Percentiles rank a stretch among this genome's conserved stretches.
Conservation (phyloP, 2,329 filamentous ascomycete genomes). For the Lachnellula hyalina region DNA sequence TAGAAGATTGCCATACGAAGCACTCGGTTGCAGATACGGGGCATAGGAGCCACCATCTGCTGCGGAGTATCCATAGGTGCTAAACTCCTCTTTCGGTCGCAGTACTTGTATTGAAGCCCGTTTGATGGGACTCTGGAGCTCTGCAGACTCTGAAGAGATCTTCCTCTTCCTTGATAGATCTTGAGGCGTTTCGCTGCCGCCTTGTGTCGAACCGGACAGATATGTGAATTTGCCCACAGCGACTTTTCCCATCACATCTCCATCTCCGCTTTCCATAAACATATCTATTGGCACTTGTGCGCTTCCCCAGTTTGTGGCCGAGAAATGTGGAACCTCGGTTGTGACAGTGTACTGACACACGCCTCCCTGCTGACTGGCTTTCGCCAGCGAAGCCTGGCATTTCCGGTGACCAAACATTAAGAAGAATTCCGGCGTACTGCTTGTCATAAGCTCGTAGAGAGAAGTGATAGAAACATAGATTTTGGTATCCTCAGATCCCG, state of each 20-base stretch:
- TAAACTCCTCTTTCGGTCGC: constrained; percentile 43
- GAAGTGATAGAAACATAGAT: constrained; percentile 70
- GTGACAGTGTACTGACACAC: constrained; percentile 66
- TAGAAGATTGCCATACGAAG: constrained; percentile 33
- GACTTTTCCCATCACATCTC: constrained; percentile 42
- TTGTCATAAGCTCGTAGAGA: constrained; percentile 65
- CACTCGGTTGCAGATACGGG: constrained; percentile 45
- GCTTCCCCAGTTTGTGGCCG: constrained; percentile 49
- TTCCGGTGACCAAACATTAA: constrained; percentile 76
- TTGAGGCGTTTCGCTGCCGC: constrained; percentile 32
- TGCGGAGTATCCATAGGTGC: constrained; percentile 52
- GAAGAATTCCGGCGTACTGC: constrained; percentile 51
- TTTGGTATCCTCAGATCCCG: constrained; percentile 64
- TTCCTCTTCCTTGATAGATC: constrained; percentile 50
- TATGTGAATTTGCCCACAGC: constrained; percentile 60
- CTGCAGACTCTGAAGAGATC: constrained; percentile 45
- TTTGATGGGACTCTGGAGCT: constrained; percentile 43
- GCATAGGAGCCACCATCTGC: constrained; percentile 41
- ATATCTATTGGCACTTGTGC: constrained; percentile 54
- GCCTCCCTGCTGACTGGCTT: constrained; percentile 53
- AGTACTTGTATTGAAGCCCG: constrained; percentile 41
- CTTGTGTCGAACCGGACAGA: constrained; percentile 38
- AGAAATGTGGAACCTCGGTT: constrained; percentile 64
- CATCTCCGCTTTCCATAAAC: constrained; percentile 53
- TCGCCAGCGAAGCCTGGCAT: constrained; percentile 61